Evolutionary conservation across 176 grass and related monocot species (phyloP).

Genomic region (Rhipidocladum racemiflorum): DNA sequence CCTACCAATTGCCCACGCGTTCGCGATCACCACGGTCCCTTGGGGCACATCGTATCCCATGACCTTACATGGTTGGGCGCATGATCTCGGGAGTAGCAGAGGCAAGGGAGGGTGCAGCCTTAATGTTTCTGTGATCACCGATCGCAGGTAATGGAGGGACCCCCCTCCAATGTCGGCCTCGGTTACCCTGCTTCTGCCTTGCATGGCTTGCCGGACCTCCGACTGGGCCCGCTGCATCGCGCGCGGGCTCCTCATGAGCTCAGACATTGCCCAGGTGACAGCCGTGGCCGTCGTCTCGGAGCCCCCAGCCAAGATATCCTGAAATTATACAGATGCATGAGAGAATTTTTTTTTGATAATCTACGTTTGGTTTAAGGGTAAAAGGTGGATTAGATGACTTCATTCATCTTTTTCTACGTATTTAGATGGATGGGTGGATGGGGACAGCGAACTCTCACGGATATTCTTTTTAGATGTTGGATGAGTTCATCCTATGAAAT

Average conservation of each 20-base stretch:
- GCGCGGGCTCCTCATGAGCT: not conserved
- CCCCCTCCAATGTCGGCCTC: not conserved
- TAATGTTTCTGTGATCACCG: slow-evolving; percentile 30
- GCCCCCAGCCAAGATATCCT: slow-evolving; percentile 21
- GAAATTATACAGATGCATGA: too few species aligned
- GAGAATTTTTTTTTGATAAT: too few species aligned
- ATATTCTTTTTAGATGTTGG: too few species aligned
- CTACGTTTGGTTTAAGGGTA: too few species aligned
- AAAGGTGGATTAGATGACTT: too few species aligned
- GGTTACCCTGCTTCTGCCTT: not conserved
- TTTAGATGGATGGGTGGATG: too few species aligned
- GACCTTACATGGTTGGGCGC: slow-evolving; percentile 21
- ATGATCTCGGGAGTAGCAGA: slow-evolving; percentile 23
- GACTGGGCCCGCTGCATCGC: not conserved
- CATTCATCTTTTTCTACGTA: too few species aligned
- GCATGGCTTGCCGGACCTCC: not conserved
- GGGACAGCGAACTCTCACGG: too few species aligned
- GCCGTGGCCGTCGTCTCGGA: not conserved
- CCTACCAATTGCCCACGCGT: slow-evolving; percentile 22
- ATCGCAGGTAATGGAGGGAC: slow-evolving; percentile 14
- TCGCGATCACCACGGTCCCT: slow-evolving; percentile 11
- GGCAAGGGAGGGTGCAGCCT: slow-evolving; percentile 35
- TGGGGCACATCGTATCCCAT: slow-evolving; percentile 30
- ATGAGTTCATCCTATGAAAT: too few species aligned
- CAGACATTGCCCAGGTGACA: slow-evolving; percentile 26